Conservation (phyloP, 371 early-diverging fungal genomes). For the Rhizopus microsporus region DNA sequence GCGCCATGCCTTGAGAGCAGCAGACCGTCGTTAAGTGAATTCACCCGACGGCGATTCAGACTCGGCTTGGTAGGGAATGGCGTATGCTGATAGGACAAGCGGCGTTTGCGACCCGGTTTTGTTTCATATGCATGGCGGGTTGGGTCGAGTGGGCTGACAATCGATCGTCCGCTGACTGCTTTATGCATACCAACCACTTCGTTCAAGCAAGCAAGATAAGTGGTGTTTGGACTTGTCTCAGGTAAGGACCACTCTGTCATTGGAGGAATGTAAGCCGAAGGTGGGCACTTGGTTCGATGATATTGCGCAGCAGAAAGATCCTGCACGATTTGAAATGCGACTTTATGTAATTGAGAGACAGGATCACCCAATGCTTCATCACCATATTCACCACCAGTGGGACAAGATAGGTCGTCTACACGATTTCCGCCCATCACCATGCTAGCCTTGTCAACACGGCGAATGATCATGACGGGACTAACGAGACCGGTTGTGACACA, state of each 20-base stretch:
- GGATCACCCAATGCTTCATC: slow-evolving; percentile 63
- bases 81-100: slow-evolving; percentile 48
- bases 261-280: slow-evolving; percentile 14
- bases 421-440: slow-evolving; percentile 70
- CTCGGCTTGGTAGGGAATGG: background rate
- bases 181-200: slow-evolving; percentile 81
- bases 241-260: slow-evolving; percentile 36
- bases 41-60: slow-evolving; percentile 41
- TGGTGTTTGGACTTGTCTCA: slow-evolving; percentile 52
- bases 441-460: slow-evolving; percentile 83
- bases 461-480: slow-evolving; percentile 81
- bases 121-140: background rate
- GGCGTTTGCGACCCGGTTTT: slow-evolving; percentile 36
- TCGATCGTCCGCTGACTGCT: slow-evolving; percentile 56
- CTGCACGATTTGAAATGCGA: slow-evolving; percentile 80
- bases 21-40: slow-evolving; percentile 40
- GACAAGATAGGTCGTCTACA: slow-evolving; percentile 58
- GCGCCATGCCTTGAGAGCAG: slow-evolving; percentile 12
- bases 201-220: slow-evolving; percentile 75
- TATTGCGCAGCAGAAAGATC: slow-evolving; percentile 41
- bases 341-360: slow-evolving; percentile 89
- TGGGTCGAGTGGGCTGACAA: slow-evolving; percentile 16
- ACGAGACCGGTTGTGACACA: slow-evolving; percentile 82
- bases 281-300: slow-evolving; percentile 34
- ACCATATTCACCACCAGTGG: slow-evolving; percentile 49